Percentiles rank a stretch among this genome's conserved stretches.
These are phyloP conservation scores for Phanerochaete sordida DNA, from an alignment of 768 basidiomycete genomes.

Conservation along the genomic window DNA sequence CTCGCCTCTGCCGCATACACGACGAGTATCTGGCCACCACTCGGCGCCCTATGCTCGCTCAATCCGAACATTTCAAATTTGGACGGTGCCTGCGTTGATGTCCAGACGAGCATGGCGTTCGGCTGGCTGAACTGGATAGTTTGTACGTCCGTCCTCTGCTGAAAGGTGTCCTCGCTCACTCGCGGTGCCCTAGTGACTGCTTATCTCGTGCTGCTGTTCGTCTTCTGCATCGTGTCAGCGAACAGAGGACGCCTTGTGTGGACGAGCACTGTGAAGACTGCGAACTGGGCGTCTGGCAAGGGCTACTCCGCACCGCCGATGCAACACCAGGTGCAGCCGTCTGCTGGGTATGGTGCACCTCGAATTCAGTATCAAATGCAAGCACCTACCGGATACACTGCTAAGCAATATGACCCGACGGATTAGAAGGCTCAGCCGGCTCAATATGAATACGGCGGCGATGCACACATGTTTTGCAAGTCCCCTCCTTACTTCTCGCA, in stretches of 20 bases:
- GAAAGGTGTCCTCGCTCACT: neutral
- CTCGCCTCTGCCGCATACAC: slow-evolving; percentile 23
- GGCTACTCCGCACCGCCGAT: neutral
- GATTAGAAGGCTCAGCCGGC: too few relatives aligned
- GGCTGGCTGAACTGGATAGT: slow-evolving; percentile 5
- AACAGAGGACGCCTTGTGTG: slow-evolving; percentile 6
- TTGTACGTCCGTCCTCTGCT: neutral
- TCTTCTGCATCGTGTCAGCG: neutral
- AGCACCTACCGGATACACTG: too few relatives aligned
- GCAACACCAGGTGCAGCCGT: neutral
- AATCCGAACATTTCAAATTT: slow-evolving; percentile 9
- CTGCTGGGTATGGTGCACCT: neutral
- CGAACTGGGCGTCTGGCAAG: neutral
- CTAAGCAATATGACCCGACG: too few relatives aligned
- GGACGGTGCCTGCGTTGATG: slow-evolving; percentile 19
- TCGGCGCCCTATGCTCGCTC: slow-evolving; percentile 12
- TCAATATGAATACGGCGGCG: too few relatives aligned
- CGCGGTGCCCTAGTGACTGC: neutral
- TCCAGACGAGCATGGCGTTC: slow-evolving; percentile 1
- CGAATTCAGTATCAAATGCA: neutral
- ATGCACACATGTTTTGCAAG: too few relatives aligned
- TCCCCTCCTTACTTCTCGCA: too few relatives aligned
- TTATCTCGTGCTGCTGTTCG: slow-evolving; percentile 7
- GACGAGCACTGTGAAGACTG: slow-evolving; percentile 5
- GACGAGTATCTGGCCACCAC: slow-evolving; percentile 5